A percentile compares a stretch with the other conserved stretches of the same genome.
phyloP scores from a whole-genome alignment of 148 eudicot species.

The Talinum fruticosum region DNA sequence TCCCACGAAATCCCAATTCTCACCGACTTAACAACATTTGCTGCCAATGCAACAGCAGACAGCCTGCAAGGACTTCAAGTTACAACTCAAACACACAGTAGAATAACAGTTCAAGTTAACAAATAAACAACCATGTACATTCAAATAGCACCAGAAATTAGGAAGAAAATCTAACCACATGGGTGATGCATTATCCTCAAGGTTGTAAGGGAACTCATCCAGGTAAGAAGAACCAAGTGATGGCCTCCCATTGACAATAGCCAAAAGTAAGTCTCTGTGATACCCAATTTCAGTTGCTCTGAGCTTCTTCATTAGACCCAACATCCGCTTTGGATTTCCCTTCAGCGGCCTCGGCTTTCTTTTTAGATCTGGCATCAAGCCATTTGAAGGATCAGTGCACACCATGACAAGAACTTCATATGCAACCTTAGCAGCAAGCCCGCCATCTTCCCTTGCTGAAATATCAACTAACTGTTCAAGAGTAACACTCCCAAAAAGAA shows the following conservation, averaged over 20 bases:
- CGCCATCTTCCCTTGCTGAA: constrained; percentile 60
- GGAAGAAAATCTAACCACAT: constrained; percentile 61
- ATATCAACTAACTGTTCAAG: constrained; percentile 66
- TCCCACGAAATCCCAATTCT: constrained; percentile 58
- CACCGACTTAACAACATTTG: constrained; percentile 68
- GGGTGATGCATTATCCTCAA: constrained; percentile 74
- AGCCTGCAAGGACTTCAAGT: constrained; percentile 62
- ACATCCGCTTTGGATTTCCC: constrained; percentile 71
- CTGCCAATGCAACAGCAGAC: constrained; percentile 72
- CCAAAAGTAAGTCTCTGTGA: constrained; percentile 71
- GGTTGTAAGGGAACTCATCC: constrained; percentile 81
- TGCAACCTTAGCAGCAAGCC: constrained; percentile 58
- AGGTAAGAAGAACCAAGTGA: constrained; percentile 67
- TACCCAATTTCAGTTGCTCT: constrained; percentile 62
- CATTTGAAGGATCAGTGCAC: constrained; percentile 86
- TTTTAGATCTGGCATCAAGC: constrained; percentile 82
- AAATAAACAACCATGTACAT: constrained; percentile 2
- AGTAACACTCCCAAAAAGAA: constrained; percentile 88
- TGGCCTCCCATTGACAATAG: constrained; percentile 68
- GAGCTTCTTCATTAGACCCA: constrained; percentile 88
- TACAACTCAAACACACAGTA: constrained; percentile 14
- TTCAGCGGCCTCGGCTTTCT: constrained; percentile 57
- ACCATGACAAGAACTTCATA: constrained; percentile 61
- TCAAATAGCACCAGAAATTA: constrained; percentile 3
- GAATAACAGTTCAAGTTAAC: background rate